phyloP scores from a whole-genome alignment of 108 stramenopile genomes.

The Cylindrotheca fusiformis region DNA sequence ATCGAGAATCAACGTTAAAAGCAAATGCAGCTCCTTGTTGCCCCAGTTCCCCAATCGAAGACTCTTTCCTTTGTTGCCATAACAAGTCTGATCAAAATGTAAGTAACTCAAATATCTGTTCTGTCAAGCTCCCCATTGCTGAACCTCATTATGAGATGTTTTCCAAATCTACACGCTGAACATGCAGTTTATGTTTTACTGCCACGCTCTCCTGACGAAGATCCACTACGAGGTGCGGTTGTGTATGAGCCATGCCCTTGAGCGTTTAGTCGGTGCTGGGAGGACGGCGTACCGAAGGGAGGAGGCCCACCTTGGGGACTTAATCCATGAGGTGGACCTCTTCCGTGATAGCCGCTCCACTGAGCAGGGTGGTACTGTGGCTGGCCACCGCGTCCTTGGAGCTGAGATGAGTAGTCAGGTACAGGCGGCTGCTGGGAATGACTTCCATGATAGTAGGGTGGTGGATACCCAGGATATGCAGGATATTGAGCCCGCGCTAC shows the following conservation, averaged over 20 bases:
- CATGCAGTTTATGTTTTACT: too few species aligned
- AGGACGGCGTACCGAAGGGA: not conserved
- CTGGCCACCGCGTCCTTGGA: slow-evolving; percentile 1
- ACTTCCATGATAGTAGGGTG: slow-evolving; percentile 13
- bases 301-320: slow-evolving; percentile 5
- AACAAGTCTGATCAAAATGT: too few species aligned
- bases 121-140: too few species aligned
- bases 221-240: not conserved
- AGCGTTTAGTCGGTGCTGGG: not conserved
- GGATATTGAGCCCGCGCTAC: slow-evolving; percentile 33
- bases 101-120: too few species aligned
- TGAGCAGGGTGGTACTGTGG: slow-evolving; percentile 6
- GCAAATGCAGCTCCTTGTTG: too few species aligned
- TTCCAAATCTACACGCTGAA: too few species aligned
- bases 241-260: not conserved
- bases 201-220: not conserved
- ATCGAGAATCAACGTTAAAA: too few species aligned
- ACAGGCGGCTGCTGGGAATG: slow-evolving; percentile 5
- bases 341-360: slow-evolving; percentile 8
- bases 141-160: too few species aligned
- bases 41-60: too few species aligned
- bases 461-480: not conserved
- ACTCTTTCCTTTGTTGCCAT: too few species aligned
- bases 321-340: slow-evolving; percentile 3
- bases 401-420: slow-evolving; percentile 1